Evolutionary conservation across 176 grass and related monocot genomes (phyloP), one percentile per base, ranked within the genome.

Genomic region (Pontederia crassipes): DNA sequence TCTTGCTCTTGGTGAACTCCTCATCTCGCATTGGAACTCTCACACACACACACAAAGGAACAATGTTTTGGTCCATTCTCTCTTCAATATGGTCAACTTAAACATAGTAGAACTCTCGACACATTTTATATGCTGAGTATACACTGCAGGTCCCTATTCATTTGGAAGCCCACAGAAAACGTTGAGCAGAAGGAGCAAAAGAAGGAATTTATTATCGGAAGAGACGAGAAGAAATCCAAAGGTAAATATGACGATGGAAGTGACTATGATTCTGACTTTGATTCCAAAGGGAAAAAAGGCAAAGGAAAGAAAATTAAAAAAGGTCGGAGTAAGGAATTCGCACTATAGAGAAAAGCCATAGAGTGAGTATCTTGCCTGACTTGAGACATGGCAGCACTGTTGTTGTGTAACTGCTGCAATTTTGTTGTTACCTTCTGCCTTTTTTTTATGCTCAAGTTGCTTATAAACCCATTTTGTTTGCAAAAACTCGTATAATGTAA

Each of bases 81-180:
- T 17, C 29, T 13, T 29, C 9, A 61, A 50, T 71, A 28, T 17
- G 16, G 6, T 49, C 63, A 57, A 45, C 6, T 45, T 46, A 28
- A 12, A 27, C 9, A 27, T 61, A 10, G 12, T 7, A 28, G 48
- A 46, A 28, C 1, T 69, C 15, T 24, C 16, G 4, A 53, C 54
- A 52, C 52, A 55, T 28, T 27, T 48, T 48, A 32, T 7, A 62
- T 54, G 26, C 46, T 20, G 2, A 54, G 16, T 17, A 56, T 49
- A 40, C 71, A 5, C 17, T 73, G 46, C 67, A 97, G 92, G 77
- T 91, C 84, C 46, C 66, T 97, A 48, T 88, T 97, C 67, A 87
- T 97, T 68, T 97, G 92, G 92, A 91, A 91, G 66, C 76, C 84
- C 65, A 88, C 66, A 24, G 2, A 79, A 79, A 28, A 28, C 26